phyloP scores from a whole-genome alignment of 495 filamentous ascomycete genomes.

The Aspergillus leporis region DNA sequence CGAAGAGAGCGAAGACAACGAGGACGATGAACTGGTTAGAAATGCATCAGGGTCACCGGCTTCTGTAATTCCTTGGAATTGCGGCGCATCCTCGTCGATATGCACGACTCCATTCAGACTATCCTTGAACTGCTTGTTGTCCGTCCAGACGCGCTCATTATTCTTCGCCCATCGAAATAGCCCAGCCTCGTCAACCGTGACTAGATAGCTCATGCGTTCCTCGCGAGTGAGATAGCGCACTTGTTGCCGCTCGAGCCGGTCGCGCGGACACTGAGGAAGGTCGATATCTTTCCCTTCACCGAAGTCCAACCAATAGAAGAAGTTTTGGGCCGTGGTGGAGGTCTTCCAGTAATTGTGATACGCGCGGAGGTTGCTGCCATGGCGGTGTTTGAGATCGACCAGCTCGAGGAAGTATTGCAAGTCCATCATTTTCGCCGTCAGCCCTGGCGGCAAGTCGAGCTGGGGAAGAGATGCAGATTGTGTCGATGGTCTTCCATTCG shows the following conservation, averaged over 20 bases:
- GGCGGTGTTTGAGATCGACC: conserved; percentile 87
- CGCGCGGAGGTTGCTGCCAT: conserved; percentile 77
- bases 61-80: conserved; percentile 32
- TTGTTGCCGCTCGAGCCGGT: conserved; percentile 65
- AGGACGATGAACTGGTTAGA: conserved; percentile 9
- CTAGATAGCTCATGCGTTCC: conserved; percentile 71
- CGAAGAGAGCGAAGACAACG: conserved; percentile 12
- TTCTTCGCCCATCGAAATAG: conserved; percentile 81
- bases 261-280: conserved; percentile 60
- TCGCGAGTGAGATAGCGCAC: conserved; percentile 74
- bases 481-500: conserved; percentile 37
- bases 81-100: conserved; percentile 58
- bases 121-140: conserved; percentile 69
- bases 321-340: conserved; percentile 75
- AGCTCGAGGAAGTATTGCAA: conserved; percentile 91
- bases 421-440: conserved; percentile 77
- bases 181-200: conserved; percentile 65
- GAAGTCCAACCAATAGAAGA: conserved; percentile 94
- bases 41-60: conserved; percentile 5
- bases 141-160: conserved; percentile 69
- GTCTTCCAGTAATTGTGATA: conserved; percentile 87
- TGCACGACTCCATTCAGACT: conserved; percentile 76
- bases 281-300: conserved; percentile 67
- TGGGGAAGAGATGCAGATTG: conserved; percentile 44
- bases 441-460: conserved; percentile 21